A percentile compares a stretch with the other conserved stretches of the same genome.
Conservation (phyloP, 345 rosid genomes). For the Dipteronia dyeriana region DNA sequence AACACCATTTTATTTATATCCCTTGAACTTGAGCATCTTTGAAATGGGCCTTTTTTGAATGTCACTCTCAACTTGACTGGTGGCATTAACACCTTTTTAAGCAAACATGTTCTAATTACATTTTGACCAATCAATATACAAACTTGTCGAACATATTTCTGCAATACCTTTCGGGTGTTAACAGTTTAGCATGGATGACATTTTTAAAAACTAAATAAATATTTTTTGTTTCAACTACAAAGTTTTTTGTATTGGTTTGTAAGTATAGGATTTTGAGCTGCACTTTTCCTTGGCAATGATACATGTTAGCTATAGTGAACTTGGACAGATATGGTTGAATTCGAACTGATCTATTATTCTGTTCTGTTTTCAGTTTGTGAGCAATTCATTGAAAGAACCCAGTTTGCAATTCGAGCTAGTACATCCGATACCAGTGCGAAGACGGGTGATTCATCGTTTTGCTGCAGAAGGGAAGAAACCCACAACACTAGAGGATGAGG, state of each 20-base stretch:
- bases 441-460: conserved; percentile 66
- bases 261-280: background rate
- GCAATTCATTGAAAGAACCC: conserved; percentile 80
- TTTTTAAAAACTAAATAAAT: too few species aligned
- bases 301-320: background rate
- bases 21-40: background rate
- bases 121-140: background rate
- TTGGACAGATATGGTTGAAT: background rate
- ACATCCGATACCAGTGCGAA: conserved; percentile 62
- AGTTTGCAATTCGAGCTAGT: conserved; percentile 77
- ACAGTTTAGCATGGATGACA: background rate
- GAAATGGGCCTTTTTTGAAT: background rate
- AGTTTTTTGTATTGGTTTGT: background rate
- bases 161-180: background rate
- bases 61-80: background rate
- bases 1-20: background rate
- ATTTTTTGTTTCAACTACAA: too few species aligned
- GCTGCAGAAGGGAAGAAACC: conserved; percentile 53
- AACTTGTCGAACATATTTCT: background rate
- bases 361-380: conserved; percentile 60
- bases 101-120: background rate
- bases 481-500: conserved; percentile 70
- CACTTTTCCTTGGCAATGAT: background rate
- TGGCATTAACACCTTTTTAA: background rate
- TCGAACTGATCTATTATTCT: conserved; percentile 2